phyloP scores from a whole-genome alignment of 306 rosid species.

The Trifolium repens region DNA sequence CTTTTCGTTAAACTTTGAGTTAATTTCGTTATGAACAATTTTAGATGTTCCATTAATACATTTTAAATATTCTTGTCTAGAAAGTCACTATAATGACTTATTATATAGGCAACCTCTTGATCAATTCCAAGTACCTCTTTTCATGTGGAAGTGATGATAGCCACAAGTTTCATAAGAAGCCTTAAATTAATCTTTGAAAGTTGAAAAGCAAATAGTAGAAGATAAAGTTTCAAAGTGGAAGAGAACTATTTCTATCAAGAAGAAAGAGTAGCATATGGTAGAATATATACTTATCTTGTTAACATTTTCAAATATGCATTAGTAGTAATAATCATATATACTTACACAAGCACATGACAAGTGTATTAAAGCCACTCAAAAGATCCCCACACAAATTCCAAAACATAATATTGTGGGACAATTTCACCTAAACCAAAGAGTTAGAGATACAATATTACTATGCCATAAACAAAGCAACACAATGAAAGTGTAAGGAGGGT shows the following conservation, averaged over 20 bases:
- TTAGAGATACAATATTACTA: slow-evolving; percentile 35
- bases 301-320: slow-evolving; percentile 1
- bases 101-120: not conserved
- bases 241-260: not conserved
- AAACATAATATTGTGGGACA: slow-evolving; percentile 35
- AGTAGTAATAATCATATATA: slow-evolving; percentile 33
- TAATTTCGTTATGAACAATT: no score
- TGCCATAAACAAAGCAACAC: slow-evolving; percentile 40
- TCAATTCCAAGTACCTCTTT: not conserved
- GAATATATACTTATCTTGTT: slow-evolving; percentile 46
- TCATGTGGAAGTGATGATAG: slow-evolving; percentile 2
- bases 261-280: slow-evolving; percentile 48
- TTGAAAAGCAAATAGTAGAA: not conserved
- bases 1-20: no score
- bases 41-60: no score
- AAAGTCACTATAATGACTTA: not conserved
- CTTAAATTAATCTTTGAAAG: not conserved
- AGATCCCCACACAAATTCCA: slow-evolving; percentile 49
- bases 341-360: slow-evolving; percentile 49
- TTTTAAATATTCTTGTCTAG: no score
- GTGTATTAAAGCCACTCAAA: slow-evolving; percentile 46
- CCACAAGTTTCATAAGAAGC: not conserved
- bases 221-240: not conserved
- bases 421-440: slow-evolving; percentile 43
- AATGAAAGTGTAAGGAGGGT: slow-evolving; percentile 9